These are phyloP conservation scores for Thelonectria olida DNA, from an alignment of 2,329 filamentous ascomycete species.

Conservation along the genomic window DNA sequence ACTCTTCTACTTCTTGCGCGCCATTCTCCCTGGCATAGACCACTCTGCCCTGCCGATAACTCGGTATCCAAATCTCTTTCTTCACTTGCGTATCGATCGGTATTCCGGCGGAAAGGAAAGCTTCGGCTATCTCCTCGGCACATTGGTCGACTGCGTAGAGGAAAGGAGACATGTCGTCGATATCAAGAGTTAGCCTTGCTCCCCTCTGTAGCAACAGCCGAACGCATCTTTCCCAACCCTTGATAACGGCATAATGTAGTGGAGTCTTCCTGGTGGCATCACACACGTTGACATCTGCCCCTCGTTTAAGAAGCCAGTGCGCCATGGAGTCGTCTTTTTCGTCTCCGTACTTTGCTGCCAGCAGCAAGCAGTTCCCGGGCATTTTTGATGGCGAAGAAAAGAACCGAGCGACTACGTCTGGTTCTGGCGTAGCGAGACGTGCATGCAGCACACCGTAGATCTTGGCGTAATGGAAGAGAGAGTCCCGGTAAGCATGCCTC, in stretches of 20 bases:
- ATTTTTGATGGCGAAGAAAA: slow-evolving; percentile 12
- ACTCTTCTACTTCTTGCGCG: not conserved
- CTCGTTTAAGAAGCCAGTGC: slow-evolving; percentile 11
- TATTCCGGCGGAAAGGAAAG: slow-evolving; percentile 1
- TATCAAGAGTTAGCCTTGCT: not conserved
- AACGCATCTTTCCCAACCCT: slow-evolving; percentile 8
- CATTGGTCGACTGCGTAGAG: not conserved
- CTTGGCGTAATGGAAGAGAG: slow-evolving; percentile 5
- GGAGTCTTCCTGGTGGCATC: not conserved
- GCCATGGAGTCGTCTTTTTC: not conserved
- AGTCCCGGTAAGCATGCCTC: too few relatives aligned
- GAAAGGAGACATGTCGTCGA: slow-evolving; percentile 11
- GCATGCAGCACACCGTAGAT: slow-evolving; percentile 1
- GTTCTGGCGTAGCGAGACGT: slow-evolving; percentile 6
- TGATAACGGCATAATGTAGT: slow-evolving; percentile 2
- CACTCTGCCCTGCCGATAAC: not conserved
- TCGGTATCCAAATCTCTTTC: not conserved
- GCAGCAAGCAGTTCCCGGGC: slow-evolving; percentile 5
- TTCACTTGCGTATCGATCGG: not conserved
- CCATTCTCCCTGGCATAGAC: not conserved
- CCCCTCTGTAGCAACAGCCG: slow-evolving; percentile 1
- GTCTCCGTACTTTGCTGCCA: not conserved
- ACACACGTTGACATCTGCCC: not conserved
- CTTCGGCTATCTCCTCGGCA: not conserved
- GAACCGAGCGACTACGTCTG: not conserved